These are phyloP conservation scores for Komagataella mondaviorum DNA, from an alignment of 805 yeast species.

Conservation along the genomic window DNA sequence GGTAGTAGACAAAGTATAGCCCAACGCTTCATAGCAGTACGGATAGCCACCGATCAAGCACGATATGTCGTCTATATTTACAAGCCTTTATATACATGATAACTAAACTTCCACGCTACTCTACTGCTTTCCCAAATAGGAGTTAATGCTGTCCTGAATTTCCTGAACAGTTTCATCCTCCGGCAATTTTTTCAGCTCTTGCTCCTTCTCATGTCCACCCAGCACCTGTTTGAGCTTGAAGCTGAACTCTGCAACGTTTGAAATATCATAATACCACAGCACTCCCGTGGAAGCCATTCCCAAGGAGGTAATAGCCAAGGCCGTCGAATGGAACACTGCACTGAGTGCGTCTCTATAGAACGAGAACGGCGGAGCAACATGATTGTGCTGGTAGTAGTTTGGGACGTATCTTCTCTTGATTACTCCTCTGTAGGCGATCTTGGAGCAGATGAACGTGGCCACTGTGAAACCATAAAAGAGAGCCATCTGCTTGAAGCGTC, in stretches of 20 bases:
- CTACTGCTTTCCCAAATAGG: slow-evolving; percentile 7
- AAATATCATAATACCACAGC: slow-evolving; percentile 71
- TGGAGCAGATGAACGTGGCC: slow-evolving; percentile 55
- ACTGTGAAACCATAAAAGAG: slow-evolving; percentile 62
- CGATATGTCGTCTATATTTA: background rate
- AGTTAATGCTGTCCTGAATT: slow-evolving; percentile 28
- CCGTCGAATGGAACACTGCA: slow-evolving; percentile 73
- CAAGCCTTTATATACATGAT: background rate
- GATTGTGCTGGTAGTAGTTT: slow-evolving; percentile 69
- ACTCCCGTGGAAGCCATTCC: slow-evolving; percentile 63
- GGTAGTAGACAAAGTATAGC: too few relatives aligned
- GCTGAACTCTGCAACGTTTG: slow-evolving; percentile 58
- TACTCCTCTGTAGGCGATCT: slow-evolving; percentile 67
- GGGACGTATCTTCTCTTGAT: slow-evolving; percentile 64
- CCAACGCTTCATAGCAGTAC: too few relatives aligned
- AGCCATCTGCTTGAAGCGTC: slow-evolving; percentile 62
- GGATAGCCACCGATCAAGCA: background rate
- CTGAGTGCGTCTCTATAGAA: slow-evolving; percentile 73
- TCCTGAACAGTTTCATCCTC: slow-evolving; percentile 47
- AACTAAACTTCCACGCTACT: background rate
- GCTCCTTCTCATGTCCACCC: slow-evolving; percentile 57
- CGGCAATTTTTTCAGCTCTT: slow-evolving; percentile 27
- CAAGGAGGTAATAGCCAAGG: slow-evolving; percentile 58
- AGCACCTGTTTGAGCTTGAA: slow-evolving; percentile 45
- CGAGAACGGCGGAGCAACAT: slow-evolving; percentile 72